Percentiles rank a stretch among this genome's conserved stretches.
These are phyloP conservation scores for Lignosus rhinocerotis DNA, from an alignment of 1,284 basidiomycete genomes.

Conservation along the genomic window DNA sequence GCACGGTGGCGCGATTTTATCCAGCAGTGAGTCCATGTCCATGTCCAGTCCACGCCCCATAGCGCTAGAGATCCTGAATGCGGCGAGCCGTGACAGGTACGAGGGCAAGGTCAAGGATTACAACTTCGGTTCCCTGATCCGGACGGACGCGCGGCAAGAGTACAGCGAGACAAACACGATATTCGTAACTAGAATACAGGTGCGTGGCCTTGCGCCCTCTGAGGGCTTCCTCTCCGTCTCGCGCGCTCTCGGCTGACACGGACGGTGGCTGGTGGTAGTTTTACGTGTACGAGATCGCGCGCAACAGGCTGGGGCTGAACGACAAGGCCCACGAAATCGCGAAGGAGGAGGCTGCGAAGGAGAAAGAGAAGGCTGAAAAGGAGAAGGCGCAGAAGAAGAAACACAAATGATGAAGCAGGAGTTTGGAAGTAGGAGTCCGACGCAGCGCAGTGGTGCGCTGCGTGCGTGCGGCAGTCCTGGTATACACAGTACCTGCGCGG, in stretches of 20 bases:
- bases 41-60: not conserved
- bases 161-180: conserved; percentile 95
- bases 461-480: too few relatives aligned
- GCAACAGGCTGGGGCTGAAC: conserved; percentile 92
- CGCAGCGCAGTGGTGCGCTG: too few relatives aligned
- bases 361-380: conserved; percentile 53
- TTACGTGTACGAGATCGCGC: conserved; percentile 66
- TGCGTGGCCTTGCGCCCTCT: conserved; percentile 30
- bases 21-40: conserved; percentile 60
- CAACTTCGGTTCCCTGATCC: conserved; percentile 96
- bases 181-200: conserved; percentile 84
- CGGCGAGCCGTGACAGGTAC: conserved; percentile 49
- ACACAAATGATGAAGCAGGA: conserved; percentile 16
- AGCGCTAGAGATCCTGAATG: not conserved
- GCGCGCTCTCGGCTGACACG: not conserved
- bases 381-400: conserved; percentile 38
- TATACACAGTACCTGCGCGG: too few relatives aligned
- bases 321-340: conserved; percentile 84
- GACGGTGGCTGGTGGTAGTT: conserved; percentile 4
- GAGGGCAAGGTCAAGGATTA: conserved; percentile 89
- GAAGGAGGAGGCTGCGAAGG: conserved; percentile 68
- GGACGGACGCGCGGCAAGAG: conserved; percentile 78
- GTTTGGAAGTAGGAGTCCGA: not conserved
- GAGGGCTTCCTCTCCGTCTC: not conserved
- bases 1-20: conserved; percentile 92